Base-by-base conservation (phyloP, 179 eudicot species). In the Heliamphora ciliata region DNA sequence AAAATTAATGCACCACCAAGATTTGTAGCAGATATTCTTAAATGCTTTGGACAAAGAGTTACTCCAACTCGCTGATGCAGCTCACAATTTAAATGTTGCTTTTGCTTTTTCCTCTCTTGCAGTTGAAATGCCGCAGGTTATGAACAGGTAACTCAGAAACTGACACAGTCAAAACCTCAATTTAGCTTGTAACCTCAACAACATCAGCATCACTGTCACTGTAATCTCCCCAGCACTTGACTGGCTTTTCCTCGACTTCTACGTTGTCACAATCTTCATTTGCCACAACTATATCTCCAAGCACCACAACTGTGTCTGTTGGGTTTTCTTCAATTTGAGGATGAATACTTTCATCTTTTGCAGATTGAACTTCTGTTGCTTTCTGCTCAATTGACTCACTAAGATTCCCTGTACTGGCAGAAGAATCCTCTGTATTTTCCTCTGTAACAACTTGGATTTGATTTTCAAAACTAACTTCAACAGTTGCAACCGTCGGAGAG, bases 191-290 rank as follows among this genome's bases (percentile, higher is more conserved):
- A 84, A 78, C 89, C 84, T 88, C 92, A 72, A 86, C 84, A 79
- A 79, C 78, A 50, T 93, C 97, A 69, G 90, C 85, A 81, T 95
- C 97, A 75, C 82, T 84, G 21, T 92, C 98, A 84, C 94, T 90
- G 87, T 91, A 91, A 87, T 93, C 98, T 83, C 97, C 98, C 94
- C 95, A 93, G 63, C 89, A 79, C 86, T 92, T 92, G 74, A 60
- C 80, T 54, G 88, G 80, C 78, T 86, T 87, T 61, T 87, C 94
- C 87, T 89, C 88, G 9, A 80, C 84, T 17, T 76, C 82, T 69
- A 66, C 17, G 44, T 76, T 81, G 40, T 86, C 44, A 40, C 80
- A 78, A 8, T 58, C 80, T 63, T 79, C 87, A 66, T 60, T 79
- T 40, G 64, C 48, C 21, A 76, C 79, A 61, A 13, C 75, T 50